Evolutionary conservation across 1,284 basidiomycete genomes (phyloP).

Genomic region (Trichosporon ovoides): DNA sequence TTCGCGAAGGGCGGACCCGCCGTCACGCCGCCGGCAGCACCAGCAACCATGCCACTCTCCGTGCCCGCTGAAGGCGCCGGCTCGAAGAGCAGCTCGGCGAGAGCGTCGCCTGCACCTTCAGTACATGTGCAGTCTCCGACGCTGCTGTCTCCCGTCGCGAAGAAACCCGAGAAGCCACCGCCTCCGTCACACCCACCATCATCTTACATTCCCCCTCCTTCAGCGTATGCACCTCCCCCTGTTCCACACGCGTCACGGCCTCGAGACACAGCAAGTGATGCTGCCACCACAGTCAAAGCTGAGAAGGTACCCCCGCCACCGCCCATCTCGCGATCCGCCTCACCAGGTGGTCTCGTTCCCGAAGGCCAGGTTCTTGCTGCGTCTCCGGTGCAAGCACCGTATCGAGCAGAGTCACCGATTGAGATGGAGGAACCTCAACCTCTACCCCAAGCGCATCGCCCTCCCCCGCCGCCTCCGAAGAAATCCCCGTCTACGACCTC

Average conservation of each 20-base stretch:
- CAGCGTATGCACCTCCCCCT: not conserved
- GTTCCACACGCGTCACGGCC: conserved; percentile 12
- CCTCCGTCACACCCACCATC: not conserved
- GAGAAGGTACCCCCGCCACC: conserved; percentile 1
- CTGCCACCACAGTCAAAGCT: not conserved
- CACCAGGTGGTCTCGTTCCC: not conserved
- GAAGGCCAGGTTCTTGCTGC: not conserved
- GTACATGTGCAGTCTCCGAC: not conserved
- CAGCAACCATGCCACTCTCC: not conserved
- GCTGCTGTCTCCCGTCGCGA: not conserved
- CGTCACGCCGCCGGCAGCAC: not conserved
- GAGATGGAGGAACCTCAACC: not conserved
- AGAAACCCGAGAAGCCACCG: not conserved
- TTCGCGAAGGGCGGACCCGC: not conserved
- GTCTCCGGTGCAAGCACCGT: not conserved
- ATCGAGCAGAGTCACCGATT: not conserved
- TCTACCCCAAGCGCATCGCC: not conserved
- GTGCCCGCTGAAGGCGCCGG: not conserved
- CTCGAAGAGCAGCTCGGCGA: not conserved
- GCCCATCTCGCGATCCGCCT: conserved; percentile 3
- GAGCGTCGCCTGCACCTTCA: not conserved
- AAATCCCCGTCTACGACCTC: not conserved
- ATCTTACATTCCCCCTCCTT: not conserved
- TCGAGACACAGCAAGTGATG: conserved; percentile 2
- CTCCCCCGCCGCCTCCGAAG: conserved; percentile 1